Percentiles rank a stretch among this genome's conserved stretches.
phyloP scores from a whole-genome alignment of 2,329 filamentous ascomycete genomes.

The Bimuria novae-zelandiae region DNA sequence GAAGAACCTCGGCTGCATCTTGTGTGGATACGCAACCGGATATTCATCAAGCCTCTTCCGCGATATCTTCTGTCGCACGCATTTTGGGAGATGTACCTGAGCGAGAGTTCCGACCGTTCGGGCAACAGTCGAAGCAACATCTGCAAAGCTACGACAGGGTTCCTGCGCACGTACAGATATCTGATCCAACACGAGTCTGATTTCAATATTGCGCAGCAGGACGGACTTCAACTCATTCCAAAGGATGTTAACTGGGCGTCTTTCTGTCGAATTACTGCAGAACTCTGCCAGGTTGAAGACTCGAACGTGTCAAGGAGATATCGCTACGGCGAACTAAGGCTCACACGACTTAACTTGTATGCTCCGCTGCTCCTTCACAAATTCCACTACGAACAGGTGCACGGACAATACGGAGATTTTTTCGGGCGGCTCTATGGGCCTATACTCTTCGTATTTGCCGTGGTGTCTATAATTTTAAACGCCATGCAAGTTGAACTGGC shows the following conservation, averaged over 20 bases:
- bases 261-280: conserved; percentile 17
- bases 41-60: conserved; percentile 29
- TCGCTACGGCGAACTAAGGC: conserved; percentile 51
- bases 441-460: conserved; percentile 24
- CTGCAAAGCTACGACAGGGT: conserved; percentile 33
- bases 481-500: conserved; percentile 29
- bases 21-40: conserved; percentile 22
- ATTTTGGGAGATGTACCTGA: conserved; percentile 19
- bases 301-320: conserved; percentile 41
- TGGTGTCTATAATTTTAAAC: conserved; percentile 25
- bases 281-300: background rate
- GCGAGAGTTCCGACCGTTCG: conserved; percentile 6
- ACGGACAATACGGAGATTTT: conserved; percentile 41
- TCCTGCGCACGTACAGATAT: conserved; percentile 50
- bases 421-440: conserved; percentile 22
- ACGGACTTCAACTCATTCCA: conserved; percentile 26
- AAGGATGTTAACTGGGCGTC: conserved; percentile 26
- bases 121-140: conserved; percentile 11
- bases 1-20: conserved; percentile 25
- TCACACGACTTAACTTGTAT: conserved; percentile 52
- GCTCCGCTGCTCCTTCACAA: conserved; percentile 39
- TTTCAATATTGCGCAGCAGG: conserved; percentile 37
- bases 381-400: conserved; percentile 28
- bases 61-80: conserved; percentile 21
- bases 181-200: conserved; percentile 49